Evolutionary conservation across 345 rosid genomes (phyloP).

Genomic region (Eutrema heterophyllum): DNA sequence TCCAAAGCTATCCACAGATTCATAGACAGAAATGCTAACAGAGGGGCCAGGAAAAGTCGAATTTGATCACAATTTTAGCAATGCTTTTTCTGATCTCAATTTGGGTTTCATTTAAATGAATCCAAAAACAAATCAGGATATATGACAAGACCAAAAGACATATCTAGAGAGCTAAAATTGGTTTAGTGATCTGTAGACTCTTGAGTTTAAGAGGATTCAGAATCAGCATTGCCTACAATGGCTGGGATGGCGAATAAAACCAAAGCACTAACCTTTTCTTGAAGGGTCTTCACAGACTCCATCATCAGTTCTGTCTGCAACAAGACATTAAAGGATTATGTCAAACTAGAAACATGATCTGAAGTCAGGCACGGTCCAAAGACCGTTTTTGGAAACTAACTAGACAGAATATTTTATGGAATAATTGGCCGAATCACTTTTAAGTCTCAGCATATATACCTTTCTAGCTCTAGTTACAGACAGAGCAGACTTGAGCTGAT

Average conservation of each 20-base stretch:
- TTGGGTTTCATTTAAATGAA: not conserved
- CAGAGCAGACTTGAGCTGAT: slow-evolving; percentile 12
- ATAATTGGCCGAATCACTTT: not conserved
- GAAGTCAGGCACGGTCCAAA: not conserved
- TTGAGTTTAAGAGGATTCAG: not conserved
- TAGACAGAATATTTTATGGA: not conserved
- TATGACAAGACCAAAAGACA: not conserved
- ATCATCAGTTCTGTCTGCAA: slow-evolving; percentile 10
- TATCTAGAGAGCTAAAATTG: not conserved
- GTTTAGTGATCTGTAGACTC: not conserved
- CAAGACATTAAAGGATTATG: not conserved
- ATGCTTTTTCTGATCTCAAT: not conserved
- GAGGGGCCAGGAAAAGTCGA: too few relatives aligned
- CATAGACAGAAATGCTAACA: too few relatives aligned
- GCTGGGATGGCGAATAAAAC: not conserved
- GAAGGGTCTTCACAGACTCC: slow-evolving; percentile 14
- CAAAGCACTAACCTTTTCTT: slow-evolving; percentile 20
- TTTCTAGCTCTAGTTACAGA: slow-evolving; percentile 21
- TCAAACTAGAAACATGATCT: not conserved
- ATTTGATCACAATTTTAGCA: not conserved
- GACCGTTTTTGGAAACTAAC: not conserved
- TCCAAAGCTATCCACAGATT: not conserved
- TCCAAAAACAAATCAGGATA: not conserved
- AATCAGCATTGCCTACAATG: not conserved
- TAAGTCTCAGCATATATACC: slow-evolving; percentile 1